These are phyloP conservation scores for Lagerstroemia speciosa DNA, from an alignment of 345 rosid genomes.

Conservation along the genomic window DNA sequence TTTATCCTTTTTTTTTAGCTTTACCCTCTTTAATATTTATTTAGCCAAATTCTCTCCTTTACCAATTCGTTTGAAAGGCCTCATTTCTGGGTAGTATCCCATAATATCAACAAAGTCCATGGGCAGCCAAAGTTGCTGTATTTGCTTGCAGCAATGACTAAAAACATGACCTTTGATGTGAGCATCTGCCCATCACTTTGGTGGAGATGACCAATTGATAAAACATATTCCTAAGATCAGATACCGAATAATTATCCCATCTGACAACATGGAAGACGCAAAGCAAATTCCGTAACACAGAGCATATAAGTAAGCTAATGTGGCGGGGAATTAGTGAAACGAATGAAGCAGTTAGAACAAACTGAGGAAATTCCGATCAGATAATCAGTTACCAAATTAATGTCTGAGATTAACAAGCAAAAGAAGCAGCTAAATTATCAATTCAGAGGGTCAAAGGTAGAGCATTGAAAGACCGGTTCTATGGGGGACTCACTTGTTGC, in stretches of 20 bases:
- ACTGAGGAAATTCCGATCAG: background rate
- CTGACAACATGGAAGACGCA: background rate
- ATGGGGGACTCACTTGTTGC: constrained; percentile 58
- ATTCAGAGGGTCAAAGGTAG: too few species aligned
- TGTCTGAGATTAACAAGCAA: background rate
- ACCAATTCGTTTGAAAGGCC: background rate
- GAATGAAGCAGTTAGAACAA: background rate
- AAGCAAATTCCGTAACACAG: background rate
- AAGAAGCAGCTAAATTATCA: too few species aligned
- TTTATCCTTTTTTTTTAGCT: background rate
- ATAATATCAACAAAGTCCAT: too few species aligned
- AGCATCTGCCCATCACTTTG: too few species aligned
- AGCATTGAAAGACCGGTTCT: background rate
- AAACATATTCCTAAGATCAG: background rate
- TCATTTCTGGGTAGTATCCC: background rate
- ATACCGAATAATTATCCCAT: background rate
- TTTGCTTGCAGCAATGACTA: background rate
- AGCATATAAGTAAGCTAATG: background rate
- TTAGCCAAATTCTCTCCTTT: constrained; percentile 3
- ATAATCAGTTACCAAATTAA: background rate
- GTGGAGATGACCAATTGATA: background rate
- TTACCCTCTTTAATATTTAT: constrained; percentile 20
- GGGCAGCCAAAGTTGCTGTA: background rate
- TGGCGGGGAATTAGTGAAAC: too few species aligned
- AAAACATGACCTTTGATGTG: too few species aligned